These are phyloP conservation scores for Arthrinium puccinioides DNA, from an alignment of 2,329 filamentous ascomycete genomes.

Conservation along the genomic window DNA sequence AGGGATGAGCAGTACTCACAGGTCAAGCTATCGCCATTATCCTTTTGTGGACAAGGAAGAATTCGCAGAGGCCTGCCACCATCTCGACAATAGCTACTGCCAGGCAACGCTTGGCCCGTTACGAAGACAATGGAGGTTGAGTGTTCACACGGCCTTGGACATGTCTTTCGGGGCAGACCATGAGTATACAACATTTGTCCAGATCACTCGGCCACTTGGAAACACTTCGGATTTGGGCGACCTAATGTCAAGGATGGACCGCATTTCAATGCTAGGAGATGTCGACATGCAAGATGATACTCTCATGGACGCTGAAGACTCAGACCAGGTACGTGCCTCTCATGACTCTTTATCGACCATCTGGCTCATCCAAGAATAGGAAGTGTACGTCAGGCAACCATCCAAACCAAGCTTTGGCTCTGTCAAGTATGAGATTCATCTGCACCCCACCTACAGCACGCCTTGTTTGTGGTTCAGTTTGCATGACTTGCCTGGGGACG, in stretches of 20 bases:
- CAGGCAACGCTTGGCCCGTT: constrained; percentile 49
- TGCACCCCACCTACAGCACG: constrained; percentile 67
- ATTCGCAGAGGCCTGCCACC: constrained; percentile 58
- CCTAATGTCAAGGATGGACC: constrained; percentile 37
- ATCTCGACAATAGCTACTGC: constrained; percentile 51
- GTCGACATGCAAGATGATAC: constrained; percentile 8
- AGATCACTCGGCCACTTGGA: constrained; percentile 48
- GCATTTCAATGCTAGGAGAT: constrained; percentile 33
- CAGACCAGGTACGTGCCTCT: constrained; percentile 36
- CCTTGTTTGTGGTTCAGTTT: constrained; percentile 72
- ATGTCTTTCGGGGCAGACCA: constrained; percentile 31
- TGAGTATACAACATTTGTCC: constrained; percentile 45
- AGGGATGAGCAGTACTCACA: too few relatives aligned
- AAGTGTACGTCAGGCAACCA: constrained; percentile 26
- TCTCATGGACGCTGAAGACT: constrained; percentile 38
- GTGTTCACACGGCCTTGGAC: constrained; percentile 43
- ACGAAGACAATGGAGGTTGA: constrained; percentile 47
- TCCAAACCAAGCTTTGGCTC: constrained; percentile 26
- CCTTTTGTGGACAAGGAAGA: constrained; percentile 55
- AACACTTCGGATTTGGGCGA: constrained; percentile 32
- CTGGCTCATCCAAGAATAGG: constrained; percentile 23
- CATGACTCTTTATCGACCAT: background rate
- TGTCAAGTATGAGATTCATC: constrained; percentile 66
- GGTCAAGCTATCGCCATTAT: constrained; percentile 42
- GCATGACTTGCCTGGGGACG: constrained; percentile 47